Evolutionary conservation across 2,329 filamentous ascomycete species (phyloP).

Genomic region (Fusarium cyanostomum): DNA sequence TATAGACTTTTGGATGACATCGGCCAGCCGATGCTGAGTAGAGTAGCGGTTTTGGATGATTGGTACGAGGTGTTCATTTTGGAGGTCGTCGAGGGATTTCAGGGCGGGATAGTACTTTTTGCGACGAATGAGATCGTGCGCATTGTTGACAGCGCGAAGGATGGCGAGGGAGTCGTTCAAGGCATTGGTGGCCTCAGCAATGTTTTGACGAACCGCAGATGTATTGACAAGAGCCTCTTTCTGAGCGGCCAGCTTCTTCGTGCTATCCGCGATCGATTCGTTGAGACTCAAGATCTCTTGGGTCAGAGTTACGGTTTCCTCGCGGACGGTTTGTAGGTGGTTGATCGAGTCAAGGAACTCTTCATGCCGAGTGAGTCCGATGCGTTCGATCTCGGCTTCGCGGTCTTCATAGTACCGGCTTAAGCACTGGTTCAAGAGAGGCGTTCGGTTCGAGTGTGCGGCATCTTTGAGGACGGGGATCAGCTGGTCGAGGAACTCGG

Average conservation of each 20-base stretch:
- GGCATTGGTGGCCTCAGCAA: constrained; percentile 89
- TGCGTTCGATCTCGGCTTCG: constrained; percentile 90
- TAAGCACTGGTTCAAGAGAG: constrained; percentile 76
- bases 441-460: constrained; percentile 76
- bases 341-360: constrained; percentile 95
- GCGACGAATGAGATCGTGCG: constrained; percentile 88
- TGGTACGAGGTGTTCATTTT: constrained; percentile 88
- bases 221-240: constrained; percentile 96
- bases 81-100: constrained; percentile 92
- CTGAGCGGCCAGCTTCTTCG: constrained; percentile 91
- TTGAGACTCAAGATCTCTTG: constrained; percentile 92
- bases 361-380: constrained; percentile 95
- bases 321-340: constrained; percentile 89
- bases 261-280: constrained; percentile 93
- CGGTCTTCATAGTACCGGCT: constrained; percentile 82
- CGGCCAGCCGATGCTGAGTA: constrained; percentile 92
- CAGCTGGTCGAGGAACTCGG: constrained; percentile 94
- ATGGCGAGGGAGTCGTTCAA: constrained; percentile 93
- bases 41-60: constrained; percentile 83
- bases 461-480: constrained; percentile 95
- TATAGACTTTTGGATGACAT: constrained; percentile 95
- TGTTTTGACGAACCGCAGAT: constrained; percentile 90
- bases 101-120: constrained; percentile 97
- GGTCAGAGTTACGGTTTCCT: constrained; percentile 88
- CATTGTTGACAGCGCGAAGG: constrained; percentile 89